Percentiles rank a stretch among this genome's conserved stretches.
Evolutionary conservation across 2,329 filamentous ascomycete species (phyloP).

Genomic region (Blastomyces silverae): DNA sequence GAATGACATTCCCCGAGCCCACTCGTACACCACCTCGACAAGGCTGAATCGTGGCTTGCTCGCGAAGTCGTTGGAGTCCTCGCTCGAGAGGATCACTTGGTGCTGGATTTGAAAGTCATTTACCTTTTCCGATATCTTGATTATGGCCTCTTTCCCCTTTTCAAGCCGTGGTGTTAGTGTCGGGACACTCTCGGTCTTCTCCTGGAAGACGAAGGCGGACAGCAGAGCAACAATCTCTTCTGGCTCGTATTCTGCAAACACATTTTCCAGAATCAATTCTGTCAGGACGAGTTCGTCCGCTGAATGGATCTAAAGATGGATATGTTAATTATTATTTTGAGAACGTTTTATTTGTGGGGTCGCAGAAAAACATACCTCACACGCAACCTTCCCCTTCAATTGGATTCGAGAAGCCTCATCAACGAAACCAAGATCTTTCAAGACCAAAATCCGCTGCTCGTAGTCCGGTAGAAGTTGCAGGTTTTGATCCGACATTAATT

Average conservation of each 20-base stretch:
- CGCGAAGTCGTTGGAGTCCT: slow-evolving; percentile 89
- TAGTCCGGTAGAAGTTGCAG: slow-evolving; percentile 93
- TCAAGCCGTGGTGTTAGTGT: slow-evolving; percentile 76
- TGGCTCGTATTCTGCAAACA: slow-evolving; percentile 88
- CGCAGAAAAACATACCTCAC: slow-evolving; percentile 53
- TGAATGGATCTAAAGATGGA: slow-evolving; percentile 64
- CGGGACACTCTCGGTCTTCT: slow-evolving; percentile 80
- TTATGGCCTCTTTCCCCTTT: slow-evolving; percentile 74
- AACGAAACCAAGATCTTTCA: slow-evolving; percentile 88
- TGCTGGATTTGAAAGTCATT: slow-evolving; percentile 82
- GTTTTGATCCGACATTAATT: slow-evolving; percentile 91
- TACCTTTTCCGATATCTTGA: slow-evolving; percentile 85
- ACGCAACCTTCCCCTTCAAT: slow-evolving; percentile 96
- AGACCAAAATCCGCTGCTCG: slow-evolving; percentile 83
- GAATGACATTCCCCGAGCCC: slow-evolving; percentile 96
- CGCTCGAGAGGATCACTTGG: slow-evolving; percentile 83
- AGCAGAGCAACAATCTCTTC: slow-evolving; percentile 93
- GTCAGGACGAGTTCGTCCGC: slow-evolving; percentile 94
- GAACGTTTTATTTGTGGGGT: background rate
- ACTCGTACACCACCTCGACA: slow-evolving; percentile 97
- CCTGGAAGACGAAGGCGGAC: slow-evolving; percentile 94
- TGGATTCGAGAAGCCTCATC: slow-evolving; percentile 81
- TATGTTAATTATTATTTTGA: slow-evolving; percentile 5
- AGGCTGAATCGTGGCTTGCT: slow-evolving; percentile 82
- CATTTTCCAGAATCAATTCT: slow-evolving; percentile 92